These are phyloP conservation scores for Tanozyma kutaoensis DNA, from an alignment of 805 yeast genomes.

Conservation along the genomic window DNA sequence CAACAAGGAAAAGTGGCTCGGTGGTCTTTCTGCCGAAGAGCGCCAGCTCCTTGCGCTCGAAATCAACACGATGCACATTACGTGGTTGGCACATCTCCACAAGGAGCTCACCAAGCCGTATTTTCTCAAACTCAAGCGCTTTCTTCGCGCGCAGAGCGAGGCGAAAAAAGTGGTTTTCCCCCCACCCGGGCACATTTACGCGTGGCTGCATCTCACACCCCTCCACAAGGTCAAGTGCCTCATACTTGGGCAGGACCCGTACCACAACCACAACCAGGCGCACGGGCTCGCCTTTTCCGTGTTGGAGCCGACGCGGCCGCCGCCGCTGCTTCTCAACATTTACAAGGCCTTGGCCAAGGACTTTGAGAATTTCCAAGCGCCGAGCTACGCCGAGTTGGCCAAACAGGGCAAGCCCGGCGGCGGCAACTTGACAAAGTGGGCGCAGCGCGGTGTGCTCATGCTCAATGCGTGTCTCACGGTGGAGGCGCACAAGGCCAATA, in stretches of 20 bases:
- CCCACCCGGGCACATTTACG: slow-evolving; percentile 60
- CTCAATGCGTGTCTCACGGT: slow-evolving; percentile 86
- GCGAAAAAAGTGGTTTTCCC: slow-evolving; percentile 57
- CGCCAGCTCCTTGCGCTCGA: slow-evolving; percentile 48
- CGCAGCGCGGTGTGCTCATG: slow-evolving; percentile 74
- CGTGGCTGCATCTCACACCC: slow-evolving; percentile 87
- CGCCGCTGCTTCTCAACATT: slow-evolving; percentile 81
- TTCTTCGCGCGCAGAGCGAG: slow-evolving; percentile 34
- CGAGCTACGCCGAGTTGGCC: slow-evolving; percentile 19
- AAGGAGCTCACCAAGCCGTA: slow-evolving; percentile 75
- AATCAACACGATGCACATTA: slow-evolving; percentile 50
- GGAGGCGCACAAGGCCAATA: slow-evolving; percentile 83
- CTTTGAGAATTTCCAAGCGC: slow-evolving; percentile 57
- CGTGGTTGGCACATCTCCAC: slow-evolving; percentile 67
- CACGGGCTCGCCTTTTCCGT: slow-evolving; percentile 96
- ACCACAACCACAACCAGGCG: slow-evolving; percentile 86
- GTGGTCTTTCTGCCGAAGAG: slow-evolving; percentile 32
- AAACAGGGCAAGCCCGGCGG: slow-evolving; percentile 24
- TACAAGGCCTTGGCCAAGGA: slow-evolving; percentile 57
- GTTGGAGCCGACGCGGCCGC: slow-evolving; percentile 59
- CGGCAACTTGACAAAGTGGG: slow-evolving; percentile 75
- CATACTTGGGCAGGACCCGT: slow-evolving; percentile 92
- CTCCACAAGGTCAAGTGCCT: slow-evolving; percentile 60
- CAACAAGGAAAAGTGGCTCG: slow-evolving; percentile 40
- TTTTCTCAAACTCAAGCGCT: slow-evolving; percentile 59